These are phyloP conservation scores for Choanephora cucurbitarum DNA, from an alignment of 371 early-diverging fungal genomes.

Conservation along the genomic window DNA sequence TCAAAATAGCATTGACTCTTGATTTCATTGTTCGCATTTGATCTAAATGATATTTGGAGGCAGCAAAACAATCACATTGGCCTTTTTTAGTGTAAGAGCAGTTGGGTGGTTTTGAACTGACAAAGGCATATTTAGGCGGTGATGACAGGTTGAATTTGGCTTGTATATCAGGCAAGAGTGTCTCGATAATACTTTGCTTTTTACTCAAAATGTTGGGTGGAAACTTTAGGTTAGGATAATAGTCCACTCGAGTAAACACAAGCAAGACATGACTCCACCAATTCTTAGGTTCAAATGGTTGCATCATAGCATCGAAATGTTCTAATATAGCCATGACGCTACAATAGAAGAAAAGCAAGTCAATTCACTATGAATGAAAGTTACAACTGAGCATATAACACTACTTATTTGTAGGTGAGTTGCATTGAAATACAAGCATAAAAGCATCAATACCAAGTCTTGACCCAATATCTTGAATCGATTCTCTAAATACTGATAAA, in stretches of 20 bases:
- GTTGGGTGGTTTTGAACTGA: slow-evolving; percentile 24
- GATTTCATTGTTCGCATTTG: slow-evolving; percentile 28
- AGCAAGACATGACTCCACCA: slow-evolving; percentile 57
- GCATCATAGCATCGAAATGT: slow-evolving; percentile 49
- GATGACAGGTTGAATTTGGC: slow-evolving; percentile 14
- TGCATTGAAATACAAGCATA: slow-evolving; percentile 51
- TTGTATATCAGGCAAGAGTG: slow-evolving; percentile 23
- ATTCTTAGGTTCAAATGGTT: slow-evolving; percentile 31
- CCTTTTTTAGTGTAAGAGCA: slow-evolving; percentile 27
- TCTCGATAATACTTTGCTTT: slow-evolving; percentile 24
- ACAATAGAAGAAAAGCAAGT: too few species aligned
- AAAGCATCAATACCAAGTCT: slow-evolving; percentile 55
- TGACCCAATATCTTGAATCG: slow-evolving; percentile 43
- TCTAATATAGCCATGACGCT: slow-evolving; percentile 41
- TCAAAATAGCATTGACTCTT: slow-evolving; percentile 15
- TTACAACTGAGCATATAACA: too few species aligned
- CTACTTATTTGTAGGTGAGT: slow-evolving; percentile 24
- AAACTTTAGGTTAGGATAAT: slow-evolving; percentile 11
- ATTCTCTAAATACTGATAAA: slow-evolving; percentile 43
- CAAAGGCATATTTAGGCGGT: slow-evolving; percentile 29
- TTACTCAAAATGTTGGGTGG: slow-evolving; percentile 21
- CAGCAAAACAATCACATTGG: slow-evolving; percentile 29
- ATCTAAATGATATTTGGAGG: slow-evolving; percentile 26
- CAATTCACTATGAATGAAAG: too few species aligned
- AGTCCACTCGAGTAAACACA: slow-evolving; percentile 38